Evolutionary conservation across 306 rosid genomes (phyloP), one percentile per base, ranked within the genome.

Genomic region (Alnus rubra): DNA sequence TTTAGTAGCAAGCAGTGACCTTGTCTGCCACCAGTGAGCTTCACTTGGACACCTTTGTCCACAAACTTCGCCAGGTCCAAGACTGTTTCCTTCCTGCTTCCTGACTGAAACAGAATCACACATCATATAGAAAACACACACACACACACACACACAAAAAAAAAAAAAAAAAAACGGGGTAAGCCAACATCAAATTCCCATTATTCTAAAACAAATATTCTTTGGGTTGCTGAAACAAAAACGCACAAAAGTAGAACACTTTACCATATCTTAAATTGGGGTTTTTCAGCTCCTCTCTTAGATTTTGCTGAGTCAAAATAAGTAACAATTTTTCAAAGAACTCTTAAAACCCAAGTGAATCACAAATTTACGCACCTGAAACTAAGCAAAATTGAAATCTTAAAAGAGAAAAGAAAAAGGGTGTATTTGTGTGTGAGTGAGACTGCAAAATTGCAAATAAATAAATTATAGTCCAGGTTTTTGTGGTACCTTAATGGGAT

Each of bases 1-100:
- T 71, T 76, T 2, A 12, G 68, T 35, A 33, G 37, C 16, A 63
- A 13, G 37, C 14, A 59, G 28, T 44, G 80, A 89, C 97, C 97
- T 89, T 92, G 97, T 83, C 97, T 87, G 16, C 97, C 96, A 63
- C 97, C 97, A 45, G 96, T 92, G 78, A 92, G 97, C 91, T 92
- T 92, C 58, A 92, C 97, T 82, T 89, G 92, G 59, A 92, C 97
- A n/a, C 97, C 97, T 76, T 92, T 92, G 90, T 92, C 96, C 74
- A 92, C 96, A 59, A 92, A 92, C 87, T 92, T 90, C 7, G 97
- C 97, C 84, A 92, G 78, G 82, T 92, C 96, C 81, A 92, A 77
- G 79, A 92, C 97, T 1, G 97, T 92, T 88, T 92, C 97, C 80
- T 91, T 91, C 69, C 93, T 87, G 31, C 93, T 67, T 67, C 72